Evolutionary conservation across 768 basidiomycete species (phyloP), one percentile per base, ranked within the genome.

Genomic region (Tephrocybe rancida): DNA sequence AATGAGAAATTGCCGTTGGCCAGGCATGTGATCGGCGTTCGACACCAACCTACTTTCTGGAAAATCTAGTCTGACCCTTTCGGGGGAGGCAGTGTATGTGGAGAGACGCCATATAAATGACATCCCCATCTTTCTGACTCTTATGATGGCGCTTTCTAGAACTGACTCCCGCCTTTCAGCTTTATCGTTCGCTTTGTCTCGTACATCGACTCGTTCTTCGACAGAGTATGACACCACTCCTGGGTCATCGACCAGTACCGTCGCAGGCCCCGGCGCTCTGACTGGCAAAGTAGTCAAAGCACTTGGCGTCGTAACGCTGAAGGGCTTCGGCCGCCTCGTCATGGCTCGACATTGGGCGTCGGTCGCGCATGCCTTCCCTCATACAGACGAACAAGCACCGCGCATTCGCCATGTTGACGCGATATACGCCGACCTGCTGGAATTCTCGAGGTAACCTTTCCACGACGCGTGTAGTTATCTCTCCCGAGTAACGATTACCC

Each of bases 291-390:
- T 81, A 9, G 60, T 68, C 18, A 86, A 84, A 58, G 72, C 82
- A 49, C 76, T 86, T 6, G 84, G 84, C 0, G 70, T 71, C 34
- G 75, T 76, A 1, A 77, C 85, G 16, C 61, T 73, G 56, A 77
- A 76, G 5, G 74, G 85, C 27, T 72, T 84, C 29, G 77, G 74
- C 5, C 63, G 59, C 19, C 44, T 67, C 5, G 51, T 64, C 22
- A 68, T 67, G 42, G 43, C 54, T 13, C 56, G 59, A 25, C 63
- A 61, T 44, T 57, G 66, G 21, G 51, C 58, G 1, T 48, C 50
- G 21, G 51, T 67, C 14, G 22, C 48, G 0, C 53, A 56, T 22
- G 50, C 50, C 24, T 67, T 66, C 37, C 66, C 66, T 8, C 63
- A 64, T 8, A 47, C 56, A 5, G 64, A 66, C 45, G 44, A 57